Evolutionary conservation across 768 basidiomycete genomes (phyloP).

Genomic region (Amanita jacksonii): DNA sequence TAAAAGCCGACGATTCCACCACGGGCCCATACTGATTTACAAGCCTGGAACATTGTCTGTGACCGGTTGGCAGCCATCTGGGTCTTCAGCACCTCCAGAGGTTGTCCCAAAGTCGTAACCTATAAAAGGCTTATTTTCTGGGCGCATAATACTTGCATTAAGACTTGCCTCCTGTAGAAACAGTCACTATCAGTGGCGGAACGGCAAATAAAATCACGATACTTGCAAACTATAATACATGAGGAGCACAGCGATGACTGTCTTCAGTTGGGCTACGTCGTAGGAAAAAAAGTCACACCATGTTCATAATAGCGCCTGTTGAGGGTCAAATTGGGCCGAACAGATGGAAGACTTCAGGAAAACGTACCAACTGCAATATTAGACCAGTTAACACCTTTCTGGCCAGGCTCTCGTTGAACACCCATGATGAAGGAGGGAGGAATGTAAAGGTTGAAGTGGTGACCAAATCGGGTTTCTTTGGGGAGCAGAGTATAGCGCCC

Average conservation of each 20-base stretch:
- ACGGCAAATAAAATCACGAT: not conserved
- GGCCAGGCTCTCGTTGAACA: constrained; percentile 78
- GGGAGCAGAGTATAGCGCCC: not conserved
- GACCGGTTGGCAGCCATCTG: constrained; percentile 98
- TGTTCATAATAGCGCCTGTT: constrained; percentile 94
- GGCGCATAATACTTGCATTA: constrained; percentile 4
- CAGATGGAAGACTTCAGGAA: not conserved
- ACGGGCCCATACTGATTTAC: constrained; percentile 81
- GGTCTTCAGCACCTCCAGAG: constrained; percentile 95
- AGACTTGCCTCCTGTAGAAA: constrained; percentile 58
- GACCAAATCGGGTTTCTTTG: not conserved
- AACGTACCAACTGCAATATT: constrained; percentile 88
- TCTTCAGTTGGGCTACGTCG: constrained; percentile 1
- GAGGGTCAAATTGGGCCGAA: constrained; percentile 1
- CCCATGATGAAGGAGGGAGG: constrained; percentile 44
- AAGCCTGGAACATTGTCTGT: constrained; percentile 83
- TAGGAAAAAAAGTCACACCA: constrained; percentile 45
- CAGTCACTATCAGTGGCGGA: not conserved
- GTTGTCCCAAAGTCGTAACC: constrained; percentile 98
- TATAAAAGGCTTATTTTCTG: constrained; percentile 21
- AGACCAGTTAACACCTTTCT: constrained; percentile 89
- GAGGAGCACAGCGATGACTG: not conserved
- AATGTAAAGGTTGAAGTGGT: constrained; percentile 16
- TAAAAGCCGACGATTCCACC: constrained; percentile 89
- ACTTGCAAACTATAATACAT: constrained; percentile 6